Evolutionary conservation across 2,329 filamentous ascomycete genomes (phyloP), one percentile per base, ranked within the genome.

Genomic region (Coniochaeta prunicola): DNA sequence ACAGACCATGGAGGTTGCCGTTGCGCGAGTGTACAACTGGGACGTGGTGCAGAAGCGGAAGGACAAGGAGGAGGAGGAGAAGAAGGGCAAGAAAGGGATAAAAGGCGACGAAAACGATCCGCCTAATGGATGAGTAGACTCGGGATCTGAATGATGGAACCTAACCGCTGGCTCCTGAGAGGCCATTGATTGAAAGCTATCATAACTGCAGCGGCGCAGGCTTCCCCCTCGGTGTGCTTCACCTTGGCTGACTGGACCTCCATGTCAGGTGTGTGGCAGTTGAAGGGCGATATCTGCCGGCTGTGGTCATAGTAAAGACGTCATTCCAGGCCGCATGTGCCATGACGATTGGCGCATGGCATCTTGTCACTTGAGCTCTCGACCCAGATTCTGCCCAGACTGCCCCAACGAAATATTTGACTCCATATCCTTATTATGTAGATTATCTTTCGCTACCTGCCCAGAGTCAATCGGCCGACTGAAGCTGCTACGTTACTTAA

Each of bases 1-100:
- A n/a, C 65, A 96, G 91, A 97, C 92, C 0, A 88, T 99, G 79
- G 94, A 99, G 74, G 94, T 99, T 34, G 94, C 94, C 4, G 92
- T 93, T 42, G 94, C 94, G 24, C 83, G 94, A 64, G 92, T 99
- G n/a, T 97, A 99, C 75, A 99, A 99, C 74, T 97, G 94, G 93
- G 94, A 99, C 69, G 92, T 99, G 4, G 91, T 93, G 48, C 90
- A 96, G 78, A 91, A 96, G 76, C 82, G 94, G 66, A 97, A 96
- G 79, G 92, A 96, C 61, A 94, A 92, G 73, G 80, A 76, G 3
- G 86, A 88, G 40, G 83, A 85, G 62, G 85, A 78, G 57, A 73
- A 75, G 60, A 71, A 70, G 56, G 45, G 45, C 13, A 72, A 75
- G 60, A 71, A 69, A 60, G 73, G 74, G 54, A 69, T 68, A 50